Conservation (phyloP, 2,329 filamentous ascomycete genomes). For the Diaporthe aspalathi region DNA sequence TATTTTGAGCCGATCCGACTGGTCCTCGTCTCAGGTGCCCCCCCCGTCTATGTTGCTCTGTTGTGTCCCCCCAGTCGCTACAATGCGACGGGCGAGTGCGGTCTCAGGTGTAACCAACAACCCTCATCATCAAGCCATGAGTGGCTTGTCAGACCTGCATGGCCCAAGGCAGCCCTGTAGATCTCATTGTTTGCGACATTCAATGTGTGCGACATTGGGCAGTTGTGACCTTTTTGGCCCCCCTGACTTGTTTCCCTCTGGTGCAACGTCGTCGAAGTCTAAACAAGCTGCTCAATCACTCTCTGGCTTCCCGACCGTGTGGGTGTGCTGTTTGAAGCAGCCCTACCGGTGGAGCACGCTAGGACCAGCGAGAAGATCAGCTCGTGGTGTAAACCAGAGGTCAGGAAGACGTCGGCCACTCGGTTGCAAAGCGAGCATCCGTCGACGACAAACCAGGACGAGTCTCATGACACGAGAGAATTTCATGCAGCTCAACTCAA, state of each 20-base stretch:
- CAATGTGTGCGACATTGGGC: background rate
- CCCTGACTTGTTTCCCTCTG: no score
- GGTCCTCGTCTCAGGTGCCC: constrained; percentile 23
- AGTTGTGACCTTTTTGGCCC: background rate
- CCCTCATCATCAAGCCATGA: background rate
- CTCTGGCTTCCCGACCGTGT: background rate
- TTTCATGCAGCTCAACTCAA: constrained; percentile 5
- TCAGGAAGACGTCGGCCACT: background rate
- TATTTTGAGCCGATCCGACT: constrained; percentile 24
- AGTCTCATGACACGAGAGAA: background rate
- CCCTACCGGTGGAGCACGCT: constrained; percentile 30
- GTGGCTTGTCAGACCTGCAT: background rate
- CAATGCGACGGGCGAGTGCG: constrained; percentile 17
- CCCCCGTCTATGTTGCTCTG: constrained; percentile 16
- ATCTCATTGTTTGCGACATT: background rate
- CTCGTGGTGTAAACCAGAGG: constrained; percentile 3
- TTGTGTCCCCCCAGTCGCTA: background rate
- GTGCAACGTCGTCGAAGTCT: background rate
- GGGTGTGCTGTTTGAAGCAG: constrained; percentile 31
- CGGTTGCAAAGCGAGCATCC: background rate
- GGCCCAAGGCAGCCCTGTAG: background rate
- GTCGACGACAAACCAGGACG: background rate
- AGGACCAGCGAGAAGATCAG: constrained; percentile 13
- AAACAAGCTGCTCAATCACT: background rate
- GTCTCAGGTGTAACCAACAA: constrained; percentile 28